Evolutionary conservation across 2,329 filamentous ascomycete genomes (phyloP), one percentile per base, ranked within the genome.

Genomic region (Alternaria triticimaculans): DNA sequence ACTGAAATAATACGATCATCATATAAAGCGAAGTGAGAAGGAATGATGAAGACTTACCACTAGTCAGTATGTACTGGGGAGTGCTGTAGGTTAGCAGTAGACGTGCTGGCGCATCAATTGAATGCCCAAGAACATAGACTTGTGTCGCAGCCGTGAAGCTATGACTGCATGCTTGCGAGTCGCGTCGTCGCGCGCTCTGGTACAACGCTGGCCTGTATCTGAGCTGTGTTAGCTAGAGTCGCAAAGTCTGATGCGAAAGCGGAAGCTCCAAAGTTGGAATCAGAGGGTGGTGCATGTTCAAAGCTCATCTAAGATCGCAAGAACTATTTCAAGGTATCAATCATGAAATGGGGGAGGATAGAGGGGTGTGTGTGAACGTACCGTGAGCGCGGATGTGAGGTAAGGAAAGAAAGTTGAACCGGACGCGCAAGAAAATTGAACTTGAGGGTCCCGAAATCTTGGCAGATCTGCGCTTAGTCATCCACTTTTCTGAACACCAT

Each of bases 221-320:
- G 25, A 37, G 18, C 33, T 56, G 48, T 63, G 68, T 78, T 65
- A 77, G 76, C 68, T 43, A 60, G 15, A 18, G 64, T 51, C 64
- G 23, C 44, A 46, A 51, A 61, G 43, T 26, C 25, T 18, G 51
- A 64, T 65, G 65, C 57, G 45, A 62, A 68, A 60, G 58, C 50
- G 53, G 48, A 54, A 58, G 58, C 53, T 33, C 41, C 14, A 58
- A 55, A 49, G 55, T 66, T 46, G 61, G 65, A 68, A 74, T 81
- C 80, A 88, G 86, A 87, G 86, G 86, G 86, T 88, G 82, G 82
- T 87, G 86, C 86, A 88, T 88, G 82, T 85, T 85, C 83, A 70
- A 78, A 81, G 84, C 84, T 85, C 85, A 86, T 86, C 82, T 77
- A 76, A 72, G 78, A 81, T 87, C 84, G 81, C 85, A 82, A 80